Percentiles rank a stretch among this genome's conserved stretches.
Conservation (phyloP, 2,329 filamentous ascomycete species). For the Fusarium sp. region DNA sequence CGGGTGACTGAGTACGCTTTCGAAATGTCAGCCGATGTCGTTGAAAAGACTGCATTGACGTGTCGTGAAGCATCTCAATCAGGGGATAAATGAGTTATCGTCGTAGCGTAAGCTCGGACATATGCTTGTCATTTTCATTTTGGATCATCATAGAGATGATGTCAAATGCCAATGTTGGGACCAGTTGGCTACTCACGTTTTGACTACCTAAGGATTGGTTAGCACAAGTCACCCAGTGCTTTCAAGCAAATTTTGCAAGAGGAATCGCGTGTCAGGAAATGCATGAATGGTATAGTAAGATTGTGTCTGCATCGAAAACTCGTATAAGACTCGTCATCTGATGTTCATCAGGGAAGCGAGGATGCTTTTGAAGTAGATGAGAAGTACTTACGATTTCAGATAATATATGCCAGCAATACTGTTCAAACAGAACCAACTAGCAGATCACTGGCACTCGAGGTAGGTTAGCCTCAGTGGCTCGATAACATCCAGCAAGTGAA, state of each 20-base stretch:
- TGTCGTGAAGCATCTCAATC: slow-evolving; percentile 41
- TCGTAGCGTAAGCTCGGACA: slow-evolving; percentile 80
- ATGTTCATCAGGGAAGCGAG: slow-evolving; percentile 53
- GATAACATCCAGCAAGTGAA: slow-evolving; percentile 10
- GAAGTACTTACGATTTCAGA: slow-evolving; percentile 28
- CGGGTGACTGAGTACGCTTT: slow-evolving; percentile 15
- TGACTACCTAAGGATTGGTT: slow-evolving; percentile 23
- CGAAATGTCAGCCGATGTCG: slow-evolving; percentile 40
- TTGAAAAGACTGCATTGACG: slow-evolving; percentile 26
- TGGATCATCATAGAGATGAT: slow-evolving; percentile 77
- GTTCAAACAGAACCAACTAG: too few relatives aligned
- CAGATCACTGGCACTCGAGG: slow-evolving; percentile 31
- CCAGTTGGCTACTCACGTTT: slow-evolving; percentile 42
- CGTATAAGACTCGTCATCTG: slow-evolving; percentile 86
- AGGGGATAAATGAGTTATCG: slow-evolving; percentile 53
- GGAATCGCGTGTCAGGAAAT: slow-evolving; percentile 56
- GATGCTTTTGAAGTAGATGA: slow-evolving; percentile 18
- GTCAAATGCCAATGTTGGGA: slow-evolving; percentile 15
- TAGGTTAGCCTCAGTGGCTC: slow-evolving; percentile 37
- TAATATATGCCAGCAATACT: neutral
- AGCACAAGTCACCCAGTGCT: slow-evolving; percentile 30
- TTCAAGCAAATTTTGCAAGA: slow-evolving; percentile 8
- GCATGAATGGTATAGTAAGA: slow-evolving; percentile 79
- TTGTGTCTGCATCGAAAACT: slow-evolving; percentile 77
- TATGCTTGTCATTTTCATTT: slow-evolving; percentile 96